Evolutionary conservation across 2,329 filamentous ascomycete genomes (phyloP).

Genomic region (Sphaerulina populicola): DNA sequence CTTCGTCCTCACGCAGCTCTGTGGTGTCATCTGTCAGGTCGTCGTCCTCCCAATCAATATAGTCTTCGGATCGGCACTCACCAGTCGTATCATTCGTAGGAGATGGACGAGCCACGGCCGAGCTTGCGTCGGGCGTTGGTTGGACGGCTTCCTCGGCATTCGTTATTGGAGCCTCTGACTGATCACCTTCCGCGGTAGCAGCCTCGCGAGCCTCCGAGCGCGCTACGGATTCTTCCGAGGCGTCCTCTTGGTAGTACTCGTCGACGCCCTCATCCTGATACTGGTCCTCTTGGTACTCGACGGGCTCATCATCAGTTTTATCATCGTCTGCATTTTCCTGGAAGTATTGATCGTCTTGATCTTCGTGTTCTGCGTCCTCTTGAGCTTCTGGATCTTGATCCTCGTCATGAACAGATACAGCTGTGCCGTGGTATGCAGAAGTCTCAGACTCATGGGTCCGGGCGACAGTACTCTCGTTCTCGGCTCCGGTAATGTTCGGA

Average conservation of each 20-base stretch:
- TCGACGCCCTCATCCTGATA: slow-evolving; percentile 11
- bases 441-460: background rate
- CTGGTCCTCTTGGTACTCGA: slow-evolving; percentile 9
- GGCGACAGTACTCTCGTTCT: background rate
- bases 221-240: slow-evolving; percentile 4
- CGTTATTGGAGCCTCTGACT: slow-evolving; percentile 5
- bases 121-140: slow-evolving; percentile 22
- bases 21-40: slow-evolving; percentile 21
- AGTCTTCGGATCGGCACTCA: slow-evolving; percentile 24
- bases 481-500: slow-evolving; percentile 5
- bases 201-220: slow-evolving; percentile 8
- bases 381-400: slow-evolving; percentile 9
- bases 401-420: slow-evolving; percentile 7
- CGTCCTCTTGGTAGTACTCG: slow-evolving; percentile 4
- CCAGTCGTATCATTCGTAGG: slow-evolving; percentile 20
- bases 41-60: slow-evolving; percentile 23
- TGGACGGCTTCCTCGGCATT: slow-evolving; percentile 5
- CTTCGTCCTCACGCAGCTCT: slow-evolving; percentile 19
- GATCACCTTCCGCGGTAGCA: slow-evolving; percentile 1
- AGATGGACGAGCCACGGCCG: slow-evolving; percentile 22
- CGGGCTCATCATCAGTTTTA: slow-evolving; percentile 8
- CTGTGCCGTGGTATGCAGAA: slow-evolving; percentile 2
- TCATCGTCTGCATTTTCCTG: slow-evolving; percentile 5
- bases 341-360: slow-evolving; percentile 10
- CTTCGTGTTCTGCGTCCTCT: background rate